A percentile compares a stretch with the other conserved stretches of the same genome.
Evolutionary conservation across 768 basidiomycete genomes (phyloP).

Genomic region (Boletus bicolor): DNA sequence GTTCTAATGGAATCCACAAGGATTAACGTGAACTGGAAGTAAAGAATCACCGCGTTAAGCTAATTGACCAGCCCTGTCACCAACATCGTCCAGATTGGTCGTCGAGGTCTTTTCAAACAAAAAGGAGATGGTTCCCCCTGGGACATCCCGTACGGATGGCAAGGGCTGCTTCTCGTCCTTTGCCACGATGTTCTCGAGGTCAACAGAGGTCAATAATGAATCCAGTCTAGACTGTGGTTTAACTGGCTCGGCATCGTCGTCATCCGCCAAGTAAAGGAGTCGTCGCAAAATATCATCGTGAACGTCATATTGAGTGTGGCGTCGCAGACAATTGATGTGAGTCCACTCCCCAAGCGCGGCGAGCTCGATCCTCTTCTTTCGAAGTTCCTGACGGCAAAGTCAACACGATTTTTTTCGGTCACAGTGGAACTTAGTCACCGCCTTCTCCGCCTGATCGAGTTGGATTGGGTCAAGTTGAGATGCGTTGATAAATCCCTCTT

Average conservation of each 20-base stretch:
- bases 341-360: constrained; percentile 79
- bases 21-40: background rate
- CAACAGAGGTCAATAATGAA: constrained; percentile 41
- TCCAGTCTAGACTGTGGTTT: constrained; percentile 28
- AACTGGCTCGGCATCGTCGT: constrained; percentile 12
- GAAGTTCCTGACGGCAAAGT: constrained; percentile 46
- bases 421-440: constrained; percentile 37
- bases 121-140: constrained; percentile 72
- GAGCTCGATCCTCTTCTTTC: constrained; percentile 65
- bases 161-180: constrained; percentile 34
- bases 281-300: constrained; percentile 64
- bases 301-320: constrained; percentile 44
- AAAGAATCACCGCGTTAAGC: background rate
- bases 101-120: constrained; percentile 62
- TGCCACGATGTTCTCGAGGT: constrained; percentile 44
- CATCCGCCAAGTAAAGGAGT: constrained; percentile 32
- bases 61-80: background rate
- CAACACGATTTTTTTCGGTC: background rate
- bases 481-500: constrained; percentile 59
- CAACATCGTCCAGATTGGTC: constrained; percentile 7
- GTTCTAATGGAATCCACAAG: background rate
- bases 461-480: constrained; percentile 53
- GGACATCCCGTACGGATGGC: constrained; percentile 43
- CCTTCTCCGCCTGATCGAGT: constrained; percentile 47
- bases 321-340: constrained; percentile 71